Evolutionary conservation across 2,329 filamentous ascomycete genomes (phyloP).

Genomic region (Colletotrichum siamense): DNA sequence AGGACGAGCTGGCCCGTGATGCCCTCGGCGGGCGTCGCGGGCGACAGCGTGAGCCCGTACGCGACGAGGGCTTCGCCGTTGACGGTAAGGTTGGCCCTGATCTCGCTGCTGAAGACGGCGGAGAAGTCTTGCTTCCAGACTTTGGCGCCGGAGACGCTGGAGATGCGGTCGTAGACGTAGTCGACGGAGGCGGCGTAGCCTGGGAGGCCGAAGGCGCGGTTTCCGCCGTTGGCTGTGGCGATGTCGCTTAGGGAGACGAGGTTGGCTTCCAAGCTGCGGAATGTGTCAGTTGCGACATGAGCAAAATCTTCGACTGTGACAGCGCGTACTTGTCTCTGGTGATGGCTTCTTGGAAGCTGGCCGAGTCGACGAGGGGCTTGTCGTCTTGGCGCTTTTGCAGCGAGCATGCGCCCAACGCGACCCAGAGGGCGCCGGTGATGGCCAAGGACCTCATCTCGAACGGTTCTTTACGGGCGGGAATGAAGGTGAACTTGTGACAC

Average conservation of each 20-base stretch:
- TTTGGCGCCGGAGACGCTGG: conserved; percentile 29
- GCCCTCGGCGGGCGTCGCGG: conserved; percentile 33
- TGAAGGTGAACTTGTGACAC: background rate
- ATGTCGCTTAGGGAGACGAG: conserved; percentile 32
- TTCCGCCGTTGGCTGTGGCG: conserved; percentile 35
- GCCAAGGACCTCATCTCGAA: background rate
- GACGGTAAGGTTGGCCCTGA: conserved; percentile 20
- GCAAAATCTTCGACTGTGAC: background rate
- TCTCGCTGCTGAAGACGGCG: conserved; percentile 28
- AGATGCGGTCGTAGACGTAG: conserved; percentile 32
- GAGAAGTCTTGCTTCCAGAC: conserved; percentile 35
- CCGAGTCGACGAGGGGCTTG: background rate
- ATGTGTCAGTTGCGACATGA: background rate
- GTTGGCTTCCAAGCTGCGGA: conserved; percentile 31
- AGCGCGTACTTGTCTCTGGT: background rate
- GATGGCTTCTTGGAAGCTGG: background rate
- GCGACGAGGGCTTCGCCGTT: conserved; percentile 29
- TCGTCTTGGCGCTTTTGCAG: background rate
- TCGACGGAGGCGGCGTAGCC: conserved; percentile 40
- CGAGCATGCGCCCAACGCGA: background rate
- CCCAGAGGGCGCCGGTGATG: background rate
- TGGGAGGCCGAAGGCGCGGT: conserved; percentile 34
- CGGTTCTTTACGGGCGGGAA: background rate
- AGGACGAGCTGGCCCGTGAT: conserved; percentile 30
- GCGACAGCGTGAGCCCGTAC: conserved; percentile 34